phyloP scores from a whole-genome alignment of 1,284 basidiomycete genomes.

The Ustilago cynodontis region DNA sequence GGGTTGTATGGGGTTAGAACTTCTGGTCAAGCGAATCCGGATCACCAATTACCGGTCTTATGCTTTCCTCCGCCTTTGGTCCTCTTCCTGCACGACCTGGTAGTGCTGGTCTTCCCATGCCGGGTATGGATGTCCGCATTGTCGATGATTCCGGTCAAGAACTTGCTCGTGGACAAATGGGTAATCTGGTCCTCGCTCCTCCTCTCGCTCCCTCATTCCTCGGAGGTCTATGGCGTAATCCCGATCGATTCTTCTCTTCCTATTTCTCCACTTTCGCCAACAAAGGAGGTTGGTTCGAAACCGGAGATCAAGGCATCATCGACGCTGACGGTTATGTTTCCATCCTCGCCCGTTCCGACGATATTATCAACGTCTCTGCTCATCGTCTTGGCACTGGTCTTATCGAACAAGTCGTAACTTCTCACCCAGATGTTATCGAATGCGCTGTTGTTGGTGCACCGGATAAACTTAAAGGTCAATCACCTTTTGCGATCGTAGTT shows the following conservation, averaged over 20 bases:
- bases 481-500: slow-evolving; percentile 65
- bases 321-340: slow-evolving; percentile 65
- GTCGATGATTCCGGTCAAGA: slow-evolving; percentile 64
- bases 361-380: slow-evolving; percentile 64
- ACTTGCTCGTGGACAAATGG: slow-evolving; percentile 60
- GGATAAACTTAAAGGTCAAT: slow-evolving; percentile 65
- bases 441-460: slow-evolving; percentile 68
- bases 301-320: slow-evolving; percentile 63
- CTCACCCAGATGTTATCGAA: slow-evolving; percentile 54
- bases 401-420: slow-evolving; percentile 61
- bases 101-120: slow-evolving; percentile 62
- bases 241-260: slow-evolving; percentile 51
- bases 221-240: slow-evolving; percentile 65
- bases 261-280: slow-evolving; percentile 62
- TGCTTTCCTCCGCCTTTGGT: slow-evolving; percentile 51
- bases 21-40: slow-evolving; percentile 67
- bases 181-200: slow-evolving; percentile 61
- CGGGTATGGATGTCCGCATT: slow-evolving; percentile 66
- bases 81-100: slow-evolving; percentile 56
- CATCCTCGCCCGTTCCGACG: slow-evolving; percentile 62
- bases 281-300: slow-evolving; percentile 67
- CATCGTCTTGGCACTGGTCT: slow-evolving; percentile 64
- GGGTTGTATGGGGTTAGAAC: slow-evolving; percentile 28
- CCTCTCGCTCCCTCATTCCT: slow-evolving; percentile 61
- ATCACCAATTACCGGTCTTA: slow-evolving; percentile 61